These are phyloP conservation scores for Picocystis salinarum DNA, from an alignment of 139 green algal species.

Conservation along the genomic window DNA sequence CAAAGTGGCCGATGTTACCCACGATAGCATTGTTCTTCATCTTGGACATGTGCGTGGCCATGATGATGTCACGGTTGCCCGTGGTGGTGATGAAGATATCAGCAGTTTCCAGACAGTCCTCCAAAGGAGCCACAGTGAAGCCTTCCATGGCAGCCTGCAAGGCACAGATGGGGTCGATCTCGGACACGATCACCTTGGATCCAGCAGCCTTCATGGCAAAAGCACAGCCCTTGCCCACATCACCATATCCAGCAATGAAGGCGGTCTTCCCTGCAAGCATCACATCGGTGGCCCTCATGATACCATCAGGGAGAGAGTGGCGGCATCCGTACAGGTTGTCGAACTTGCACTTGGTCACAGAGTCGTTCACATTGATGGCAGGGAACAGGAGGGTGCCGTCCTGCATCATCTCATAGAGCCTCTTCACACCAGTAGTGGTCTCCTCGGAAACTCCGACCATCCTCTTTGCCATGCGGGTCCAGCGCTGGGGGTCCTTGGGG, in stretches of 20 bases:
- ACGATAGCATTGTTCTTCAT: slow-evolving; percentile 99
- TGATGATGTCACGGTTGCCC: slow-evolving; percentile 98
- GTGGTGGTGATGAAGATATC: slow-evolving; percentile 99
- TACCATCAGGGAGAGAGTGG: slow-evolving; percentile 96
- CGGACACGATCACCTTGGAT: slow-evolving; percentile 68
- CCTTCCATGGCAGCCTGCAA: slow-evolving; percentile 94
- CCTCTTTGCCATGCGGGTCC: slow-evolving; percentile 60
- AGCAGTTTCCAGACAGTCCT: slow-evolving; percentile 55
- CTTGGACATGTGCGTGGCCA: slow-evolving; percentile 86
- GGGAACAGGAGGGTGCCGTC: slow-evolving; percentile 83
- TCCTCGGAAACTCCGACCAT: slow-evolving; percentile 92
- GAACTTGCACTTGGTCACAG: slow-evolving; percentile 99
- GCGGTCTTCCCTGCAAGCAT: slow-evolving; percentile 67
- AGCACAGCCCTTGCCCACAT: slow-evolving; percentile 97
- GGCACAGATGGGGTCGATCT: slow-evolving; percentile 99
- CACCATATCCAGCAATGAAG: slow-evolving; percentile 84
- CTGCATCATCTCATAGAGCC: slow-evolving; percentile 95
- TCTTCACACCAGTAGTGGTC: slow-evolving; percentile 98
- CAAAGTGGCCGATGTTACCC: slow-evolving; percentile 99
- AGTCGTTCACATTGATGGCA: slow-evolving; percentile 99
- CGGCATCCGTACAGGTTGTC: slow-evolving; percentile 99
- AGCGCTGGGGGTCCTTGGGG: slow-evolving; percentile 30
- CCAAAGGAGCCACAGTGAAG: slow-evolving; percentile 44
- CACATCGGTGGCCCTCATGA: slow-evolving; percentile 98
- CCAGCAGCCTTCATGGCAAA: slow-evolving; percentile 90